phyloP scores from a whole-genome alignment of 768 basidiomycete species.

The Multifurca ochricompacta region DNA sequence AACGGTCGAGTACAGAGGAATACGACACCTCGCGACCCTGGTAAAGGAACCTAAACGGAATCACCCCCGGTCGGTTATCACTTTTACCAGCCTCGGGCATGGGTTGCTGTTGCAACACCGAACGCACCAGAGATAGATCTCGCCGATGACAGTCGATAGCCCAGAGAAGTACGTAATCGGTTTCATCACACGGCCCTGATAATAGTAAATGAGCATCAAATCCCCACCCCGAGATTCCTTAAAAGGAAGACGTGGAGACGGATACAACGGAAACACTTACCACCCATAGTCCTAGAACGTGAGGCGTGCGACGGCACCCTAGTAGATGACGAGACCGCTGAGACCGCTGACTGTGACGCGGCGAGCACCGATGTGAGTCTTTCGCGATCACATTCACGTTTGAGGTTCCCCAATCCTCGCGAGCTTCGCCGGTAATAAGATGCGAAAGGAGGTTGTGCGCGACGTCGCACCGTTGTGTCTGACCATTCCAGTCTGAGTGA shows the following conservation, averaged over 20 bases:
- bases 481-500: slow-evolving; percentile 19
- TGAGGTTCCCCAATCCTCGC: slow-evolving; percentile 44
- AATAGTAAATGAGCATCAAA: no score
- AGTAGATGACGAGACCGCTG: slow-evolving; percentile 53
- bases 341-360: slow-evolving; percentile 52
- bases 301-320: slow-evolving; percentile 54
- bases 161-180: slow-evolving; percentile 62
- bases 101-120: slow-evolving; percentile 10
- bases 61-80: no score
- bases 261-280: no score
- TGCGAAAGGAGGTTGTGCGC: slow-evolving; percentile 43
- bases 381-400: slow-evolving; percentile 47
- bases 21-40: slow-evolving; percentile 51
- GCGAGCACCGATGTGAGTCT: slow-evolving; percentile 49
- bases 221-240: no score
- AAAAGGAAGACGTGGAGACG: no score
- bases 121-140: slow-evolving; percentile 50
- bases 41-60: slow-evolving; percentile 35
- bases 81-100: not conserved
- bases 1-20: slow-evolving; percentile 50
- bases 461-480: slow-evolving; percentile 54
- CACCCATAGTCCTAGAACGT: slow-evolving; percentile 59
- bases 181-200: slow-evolving; percentile 58
- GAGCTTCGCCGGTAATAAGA: slow-evolving; percentile 44
- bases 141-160: slow-evolving; percentile 50